Percentiles rank a stretch among this genome's conserved stretches.
phyloP scores from a whole-genome alignment of 768 basidiomycete species.

The Phanerochaete carnosa region DNA sequence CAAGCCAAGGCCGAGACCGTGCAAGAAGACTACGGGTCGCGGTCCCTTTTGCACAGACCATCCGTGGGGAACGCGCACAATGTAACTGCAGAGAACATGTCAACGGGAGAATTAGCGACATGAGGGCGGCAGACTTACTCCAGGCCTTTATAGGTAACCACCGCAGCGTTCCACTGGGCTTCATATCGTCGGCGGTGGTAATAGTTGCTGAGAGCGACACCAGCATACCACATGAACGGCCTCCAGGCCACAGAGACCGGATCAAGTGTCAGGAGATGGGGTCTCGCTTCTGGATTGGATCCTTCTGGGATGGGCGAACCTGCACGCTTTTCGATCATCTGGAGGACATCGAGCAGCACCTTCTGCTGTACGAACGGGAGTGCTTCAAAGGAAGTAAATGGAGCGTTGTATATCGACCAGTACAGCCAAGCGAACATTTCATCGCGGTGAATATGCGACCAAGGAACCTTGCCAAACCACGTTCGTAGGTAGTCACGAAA shows the following conservation, averaged over 20 bases:
- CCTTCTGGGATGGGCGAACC: conserved; percentile 65
- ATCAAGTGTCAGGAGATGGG: conserved; percentile 77
- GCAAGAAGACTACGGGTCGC: conserved; percentile 78
- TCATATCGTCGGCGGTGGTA: conserved; percentile 43
- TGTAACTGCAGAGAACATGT: conserved; percentile 46
- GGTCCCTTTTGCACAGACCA: conserved; percentile 60
- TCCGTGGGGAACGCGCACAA: conserved; percentile 62
- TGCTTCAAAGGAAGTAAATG: conserved; percentile 48
- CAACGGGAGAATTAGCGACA: background rate
- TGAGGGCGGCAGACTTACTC: conserved; percentile 47
- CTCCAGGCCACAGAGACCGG: conserved; percentile 64
- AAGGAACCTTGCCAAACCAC: conserved; percentile 69
- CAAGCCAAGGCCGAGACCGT: conserved; percentile 86
- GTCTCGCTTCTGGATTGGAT: conserved; percentile 44
- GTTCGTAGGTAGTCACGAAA: conserved; percentile 67
- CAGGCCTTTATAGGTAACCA: conserved; percentile 56
- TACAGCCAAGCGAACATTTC: conserved; percentile 76
- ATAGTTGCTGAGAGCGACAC: conserved; percentile 48
- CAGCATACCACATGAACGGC: conserved; percentile 63
- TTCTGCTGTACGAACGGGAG: conserved; percentile 44
- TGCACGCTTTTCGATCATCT: conserved; percentile 65
- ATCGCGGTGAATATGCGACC: conserved; percentile 62
- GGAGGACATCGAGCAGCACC: conserved; percentile 58
- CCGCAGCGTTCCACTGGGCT: conserved; percentile 37
- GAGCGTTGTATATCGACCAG: conserved; percentile 77